Base-by-base conservation (phyloP, 2,329 filamentous ascomycete species). In the Alternaria consortialis region DNA sequence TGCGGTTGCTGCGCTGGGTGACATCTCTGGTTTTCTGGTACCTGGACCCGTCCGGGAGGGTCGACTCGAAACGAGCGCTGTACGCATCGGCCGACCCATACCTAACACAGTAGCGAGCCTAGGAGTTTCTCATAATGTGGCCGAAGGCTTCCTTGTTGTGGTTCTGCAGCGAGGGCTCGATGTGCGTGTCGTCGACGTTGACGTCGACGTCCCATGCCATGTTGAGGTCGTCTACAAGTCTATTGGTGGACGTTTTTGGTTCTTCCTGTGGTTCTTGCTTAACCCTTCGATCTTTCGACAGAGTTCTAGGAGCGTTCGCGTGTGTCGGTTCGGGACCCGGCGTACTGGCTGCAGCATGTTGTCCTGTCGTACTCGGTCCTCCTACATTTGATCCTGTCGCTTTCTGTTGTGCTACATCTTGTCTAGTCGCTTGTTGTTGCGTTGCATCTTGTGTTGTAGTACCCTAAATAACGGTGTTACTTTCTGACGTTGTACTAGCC, bases 1-100 rank as follows among this genome's bases (percentile, higher is more conserved):
- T 66, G n/a, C 53, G 36, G 12, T 64, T 56, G 40, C 53, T 60
- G 29, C 47, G 7, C 29, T 64, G 15, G 17, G 52, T 64, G 54
- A 66, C 44, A 46, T 65, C 57, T 55, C 36, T 59, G 12, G 17
- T 53, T 52, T 29, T n/a, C 11, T 40, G 9, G 25, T 65, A 63
- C 37, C 11, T 32, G 13, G 57, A 63, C 9, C 53, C 27, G 31
- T 31, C n/a, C 11, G 17, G 53, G 27, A 66, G 61, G 29, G 32
- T 48, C n/a, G 29, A 64, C 32, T 64, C 32, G 13, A 66, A 64
- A 54, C 40, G 27, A 54, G 58, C 55, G 47, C 64, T 66, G 15
- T n/a, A 23, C 60, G 40, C 53, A 31, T 61, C 39, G 6, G 25
- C 5, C 29, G 34, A 58, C 2, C 48, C 27, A 11, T 47, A 58